phyloP scores from a whole-genome alignment of 495 filamentous ascomycete species.

The Lasiosphaeria hispida region DNA sequence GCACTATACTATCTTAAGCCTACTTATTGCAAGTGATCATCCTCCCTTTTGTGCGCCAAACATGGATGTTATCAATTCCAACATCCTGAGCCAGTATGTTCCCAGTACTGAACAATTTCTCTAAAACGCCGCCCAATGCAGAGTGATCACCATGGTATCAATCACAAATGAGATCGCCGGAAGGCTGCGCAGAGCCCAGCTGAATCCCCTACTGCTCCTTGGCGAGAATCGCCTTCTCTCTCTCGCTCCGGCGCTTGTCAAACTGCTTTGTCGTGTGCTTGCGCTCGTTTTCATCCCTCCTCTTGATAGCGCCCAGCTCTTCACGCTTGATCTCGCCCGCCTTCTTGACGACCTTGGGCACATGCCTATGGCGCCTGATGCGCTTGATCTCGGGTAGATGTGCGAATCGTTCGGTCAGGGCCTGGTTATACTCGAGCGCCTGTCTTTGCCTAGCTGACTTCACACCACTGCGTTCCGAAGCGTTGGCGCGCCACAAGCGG shows the following conservation, averaged over 20 bases:
- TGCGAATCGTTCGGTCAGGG: conserved; percentile 75
- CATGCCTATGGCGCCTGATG: conserved; percentile 85
- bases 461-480: conserved; percentile 80
- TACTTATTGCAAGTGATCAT: neutral
- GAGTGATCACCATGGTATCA: neutral
- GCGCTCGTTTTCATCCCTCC: conserved; percentile 89
- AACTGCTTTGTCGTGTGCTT: conserved; percentile 82
- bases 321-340: conserved; percentile 93
- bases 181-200: neutral
- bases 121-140: conserved; percentile 29
- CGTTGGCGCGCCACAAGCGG: conserved; percentile 85
- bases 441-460: conserved; percentile 79
- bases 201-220: conserved; percentile 60
- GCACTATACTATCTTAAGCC: neutral
- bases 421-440: conserved; percentile 88
- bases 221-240: conserved; percentile 88
- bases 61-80: conserved; percentile 27
- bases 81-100: neutral
- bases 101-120: neutral
- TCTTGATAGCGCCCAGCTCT: conserved; percentile 81
- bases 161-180: neutral
- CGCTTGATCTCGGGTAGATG: conserved; percentile 96
- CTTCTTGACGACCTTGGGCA: conserved; percentile 96
- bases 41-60: conserved; percentile 9
- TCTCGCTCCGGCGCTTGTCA: conserved; percentile 70